A percentile compares a stretch with the other conserved stretches of the same genome.
phyloP scores from a whole-genome alignment of 257 asterid species.

The Primulina eburnea region DNA sequence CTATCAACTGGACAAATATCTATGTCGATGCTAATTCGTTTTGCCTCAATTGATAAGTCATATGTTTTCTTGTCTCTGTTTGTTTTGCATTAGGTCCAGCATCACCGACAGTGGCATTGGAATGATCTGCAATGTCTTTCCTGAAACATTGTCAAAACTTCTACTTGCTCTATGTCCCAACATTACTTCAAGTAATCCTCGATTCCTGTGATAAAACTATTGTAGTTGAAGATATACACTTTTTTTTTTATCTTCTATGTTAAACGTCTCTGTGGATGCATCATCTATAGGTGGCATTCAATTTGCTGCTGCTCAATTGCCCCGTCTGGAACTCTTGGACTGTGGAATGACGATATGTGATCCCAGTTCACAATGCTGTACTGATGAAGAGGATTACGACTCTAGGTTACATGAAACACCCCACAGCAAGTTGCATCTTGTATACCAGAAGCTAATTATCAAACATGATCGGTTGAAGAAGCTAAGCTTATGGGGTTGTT shows the following conservation, averaged over 20 bases:
- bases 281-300: conserved; percentile 79
- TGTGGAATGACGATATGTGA: conserved; percentile 90
- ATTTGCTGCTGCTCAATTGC: conserved; percentile 91
- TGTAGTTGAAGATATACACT: background rate
- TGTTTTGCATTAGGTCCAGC: conserved; percentile 62
- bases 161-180: conserved; percentile 94
- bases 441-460: conserved; percentile 82
- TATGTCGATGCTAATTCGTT: background rate
- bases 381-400: conserved; percentile 38
- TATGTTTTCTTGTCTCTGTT: conserved; percentile 6
- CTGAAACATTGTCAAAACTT: conserved; percentile 76
- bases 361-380: conserved; percentile 43
- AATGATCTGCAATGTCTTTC: conserved; percentile 90
- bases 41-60: background rate
- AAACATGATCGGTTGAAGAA: conserved; percentile 82
- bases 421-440: conserved; percentile 54
- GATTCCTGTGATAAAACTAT: conserved; percentile 9
- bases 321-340: conserved; percentile 77
- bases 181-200: conserved; percentile 80
- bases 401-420: conserved; percentile 44
- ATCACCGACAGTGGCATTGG: conserved; percentile 94
- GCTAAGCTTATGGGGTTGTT: conserved; percentile 98
- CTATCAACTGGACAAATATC: background rate
- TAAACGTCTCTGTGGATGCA: conserved; percentile 9
- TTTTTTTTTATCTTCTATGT: background rate